Conservation (phyloP, 164 flowering plant species). For the Akebia trifoliata region DNA sequence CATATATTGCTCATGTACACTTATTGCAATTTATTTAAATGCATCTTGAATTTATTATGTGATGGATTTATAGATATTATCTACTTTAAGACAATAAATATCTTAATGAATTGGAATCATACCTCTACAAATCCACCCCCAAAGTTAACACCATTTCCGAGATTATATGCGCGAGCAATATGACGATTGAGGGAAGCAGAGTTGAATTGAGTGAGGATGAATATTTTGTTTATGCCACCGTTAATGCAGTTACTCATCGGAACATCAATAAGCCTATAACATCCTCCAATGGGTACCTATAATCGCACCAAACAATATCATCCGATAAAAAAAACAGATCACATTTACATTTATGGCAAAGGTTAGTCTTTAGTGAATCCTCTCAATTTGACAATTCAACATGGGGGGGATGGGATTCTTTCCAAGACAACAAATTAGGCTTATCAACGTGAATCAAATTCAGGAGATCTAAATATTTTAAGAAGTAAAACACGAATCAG, state of each 20-base stretch:
- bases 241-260: constrained; percentile 95
- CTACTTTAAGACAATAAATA: too few relatives aligned
- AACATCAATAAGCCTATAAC: constrained; percentile 78
- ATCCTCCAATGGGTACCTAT: constrained; percentile 87
- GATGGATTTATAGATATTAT: too few relatives aligned
- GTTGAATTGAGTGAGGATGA: constrained; percentile 84
- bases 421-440: too few relatives aligned
- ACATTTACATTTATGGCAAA: too few relatives aligned
- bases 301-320: neutral
- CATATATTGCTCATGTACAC: too few relatives aligned
- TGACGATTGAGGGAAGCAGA: constrained; percentile 88
- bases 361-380: too few relatives aligned
- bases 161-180: constrained; percentile 65
- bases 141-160: constrained; percentile 64
- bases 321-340: neutral
- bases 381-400: too few relatives aligned
- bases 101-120: constrained; percentile 7
- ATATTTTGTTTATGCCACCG: constrained; percentile 77
- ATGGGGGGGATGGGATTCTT: too few relatives aligned
- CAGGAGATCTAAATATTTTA: too few relatives aligned
- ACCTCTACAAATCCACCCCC: constrained; percentile 92
- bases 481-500: neutral
- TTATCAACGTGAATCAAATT: too few relatives aligned
- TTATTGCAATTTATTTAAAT: too few relatives aligned
- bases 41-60: too few relatives aligned